Percentiles rank a stretch among this genome's conserved stretches.
Conservation (phyloP, 73 alveolate genomes). For the Paramecium sexaurelia region DNA sequence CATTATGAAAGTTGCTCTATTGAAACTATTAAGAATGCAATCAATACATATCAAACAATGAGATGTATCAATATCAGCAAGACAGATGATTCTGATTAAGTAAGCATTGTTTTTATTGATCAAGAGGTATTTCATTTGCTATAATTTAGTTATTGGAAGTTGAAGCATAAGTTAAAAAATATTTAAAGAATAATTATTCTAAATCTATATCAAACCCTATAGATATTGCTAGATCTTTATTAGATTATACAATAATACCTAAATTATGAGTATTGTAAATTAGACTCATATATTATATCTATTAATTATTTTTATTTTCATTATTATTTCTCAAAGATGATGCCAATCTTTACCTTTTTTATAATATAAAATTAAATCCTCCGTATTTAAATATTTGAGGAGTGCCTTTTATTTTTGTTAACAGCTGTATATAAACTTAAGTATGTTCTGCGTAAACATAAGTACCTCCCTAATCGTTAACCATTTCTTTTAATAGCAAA, state of each 20-base stretch:
- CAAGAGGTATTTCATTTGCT: not conserved
- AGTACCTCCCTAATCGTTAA: constrained; percentile 60
- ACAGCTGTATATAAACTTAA: constrained; percentile 67
- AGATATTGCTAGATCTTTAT: constrained; percentile 49
- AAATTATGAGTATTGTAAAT: constrained; percentile 29
- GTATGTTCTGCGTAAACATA: constrained; percentile 75
- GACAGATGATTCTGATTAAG: not conserved
- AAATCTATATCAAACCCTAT: constrained; percentile 43
- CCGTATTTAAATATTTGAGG: constrained; percentile 73
- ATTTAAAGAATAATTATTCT: constrained; percentile 44
- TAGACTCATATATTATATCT: constrained; percentile 30
- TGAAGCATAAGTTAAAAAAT: constrained; percentile 52
- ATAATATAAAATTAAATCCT: constrained; percentile 74
- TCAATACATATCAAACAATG: constrained; percentile 53
- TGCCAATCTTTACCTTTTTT: constrained; percentile 63
- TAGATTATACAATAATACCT: constrained; percentile 34
- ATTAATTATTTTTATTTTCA: not conserved
- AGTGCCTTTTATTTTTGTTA: constrained; percentile 67
- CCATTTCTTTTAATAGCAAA: constrained; percentile 35
- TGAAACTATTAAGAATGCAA: constrained; percentile 82
- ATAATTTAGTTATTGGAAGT: constrained; percentile 26
- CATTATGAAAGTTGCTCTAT: constrained; percentile 83
- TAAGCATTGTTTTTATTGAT: constrained; percentile 4
- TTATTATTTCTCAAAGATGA: constrained; percentile 42
- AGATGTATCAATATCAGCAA: constrained; percentile 22